Percentiles rank a stretch among this genome's conserved stretches.
These are phyloP conservation scores for Flammula alnicola DNA, from an alignment of 1,284 basidiomycete genomes.

Conservation along the genomic window DNA sequence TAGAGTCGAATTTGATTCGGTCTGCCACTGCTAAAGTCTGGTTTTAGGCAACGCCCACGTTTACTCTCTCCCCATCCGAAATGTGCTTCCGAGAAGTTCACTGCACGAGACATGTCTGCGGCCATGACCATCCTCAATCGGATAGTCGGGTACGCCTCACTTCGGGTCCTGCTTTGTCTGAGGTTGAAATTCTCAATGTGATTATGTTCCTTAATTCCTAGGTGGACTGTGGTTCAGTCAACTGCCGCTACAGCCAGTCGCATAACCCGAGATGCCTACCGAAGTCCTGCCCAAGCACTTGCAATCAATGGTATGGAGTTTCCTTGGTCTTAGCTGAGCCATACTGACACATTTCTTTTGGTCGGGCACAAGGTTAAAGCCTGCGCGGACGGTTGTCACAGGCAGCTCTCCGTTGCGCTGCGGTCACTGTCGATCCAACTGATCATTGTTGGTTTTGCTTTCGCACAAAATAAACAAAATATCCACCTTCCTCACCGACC, in stretches of 20 bases:
- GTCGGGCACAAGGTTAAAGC: constrained; percentile 29
- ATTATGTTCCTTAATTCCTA: constrained; percentile 19
- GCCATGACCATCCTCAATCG: constrained; percentile 36
- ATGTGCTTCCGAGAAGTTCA: constrained; percentile 43
- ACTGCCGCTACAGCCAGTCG: constrained; percentile 44
- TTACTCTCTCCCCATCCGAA: constrained; percentile 1
- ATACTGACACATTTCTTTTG: background rate
- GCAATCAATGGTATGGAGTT: constrained; percentile 41
- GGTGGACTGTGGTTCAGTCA: constrained; percentile 43
- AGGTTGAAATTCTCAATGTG: background rate
- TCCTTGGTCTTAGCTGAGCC: constrained; percentile 26
- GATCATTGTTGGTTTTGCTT: background rate
- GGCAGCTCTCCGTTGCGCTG: constrained; percentile 20
- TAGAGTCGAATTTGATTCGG: background rate
- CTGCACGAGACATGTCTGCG: constrained; percentile 37
- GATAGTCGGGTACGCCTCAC: constrained; percentile 31
- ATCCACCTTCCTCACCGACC: background rate
- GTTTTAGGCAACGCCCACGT: background rate
- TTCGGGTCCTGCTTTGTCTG: constrained; percentile 11
- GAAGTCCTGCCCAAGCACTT: constrained; percentile 37
- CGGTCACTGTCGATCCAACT: constrained; percentile 22
- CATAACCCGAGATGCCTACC: constrained; percentile 37
- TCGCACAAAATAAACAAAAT: background rate
- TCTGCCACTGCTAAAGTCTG: background rate
- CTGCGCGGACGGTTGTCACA: constrained; percentile 28